These are phyloP conservation scores for Smittium mucronatum DNA, from an alignment of 371 early-diverging fungal genomes.

Conservation along the genomic window DNA sequence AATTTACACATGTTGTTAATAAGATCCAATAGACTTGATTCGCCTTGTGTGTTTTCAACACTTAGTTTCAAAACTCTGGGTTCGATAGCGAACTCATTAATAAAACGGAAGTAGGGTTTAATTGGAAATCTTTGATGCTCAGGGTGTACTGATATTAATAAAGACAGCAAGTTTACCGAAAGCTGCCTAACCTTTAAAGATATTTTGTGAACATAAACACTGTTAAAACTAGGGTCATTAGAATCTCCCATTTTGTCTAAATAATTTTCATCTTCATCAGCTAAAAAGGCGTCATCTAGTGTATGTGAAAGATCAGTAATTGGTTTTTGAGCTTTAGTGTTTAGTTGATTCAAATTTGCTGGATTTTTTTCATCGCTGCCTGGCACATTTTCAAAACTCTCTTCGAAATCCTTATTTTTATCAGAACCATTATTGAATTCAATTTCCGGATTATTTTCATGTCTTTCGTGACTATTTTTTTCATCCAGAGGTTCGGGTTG, in stretches of 20 bases:
- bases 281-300: background rate
- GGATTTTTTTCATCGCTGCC: no score
- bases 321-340: background rate
- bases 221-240: background rate
- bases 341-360: no score
- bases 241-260: background rate
- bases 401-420: conserved; percentile 12
- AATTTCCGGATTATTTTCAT: background rate
- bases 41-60: conserved; percentile 69
- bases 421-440: background rate
- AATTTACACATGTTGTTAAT: conserved; percentile 49
- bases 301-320: background rate
- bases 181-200: conserved; percentile 42
- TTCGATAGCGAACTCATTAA: conserved; percentile 54
- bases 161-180: conserved; percentile 57
- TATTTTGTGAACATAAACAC: conserved; percentile 13
- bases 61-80: conserved; percentile 56
- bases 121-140: conserved; percentile 40
- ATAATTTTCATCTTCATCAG: background rate
- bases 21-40: conserved; percentile 62
- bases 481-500: conserved; percentile 11
- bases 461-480: background rate
- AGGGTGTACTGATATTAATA: conserved; percentile 50
- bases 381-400: conserved; percentile 8
- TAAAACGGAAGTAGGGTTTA: conserved; percentile 50